Percentiles rank a stretch among this genome's conserved stretches.
Evolutionary conservation across 345 rosid species (phyloP).

Genomic region (Lepidium sativum): DNA sequence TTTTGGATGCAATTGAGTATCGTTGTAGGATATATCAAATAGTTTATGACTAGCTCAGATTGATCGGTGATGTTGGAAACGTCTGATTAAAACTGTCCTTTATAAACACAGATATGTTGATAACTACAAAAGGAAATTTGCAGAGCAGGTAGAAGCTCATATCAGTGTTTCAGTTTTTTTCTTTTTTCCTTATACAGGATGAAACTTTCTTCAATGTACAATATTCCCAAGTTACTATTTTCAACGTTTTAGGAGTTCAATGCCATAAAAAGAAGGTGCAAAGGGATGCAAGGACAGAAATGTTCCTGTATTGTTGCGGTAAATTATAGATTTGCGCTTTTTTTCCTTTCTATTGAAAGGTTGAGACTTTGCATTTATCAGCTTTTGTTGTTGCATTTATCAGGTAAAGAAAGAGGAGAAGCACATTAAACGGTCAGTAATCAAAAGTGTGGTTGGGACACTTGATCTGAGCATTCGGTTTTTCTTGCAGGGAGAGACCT

Average conservation of each 20-base stretch:
- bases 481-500: conserved; percentile 68
- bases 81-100: conserved; percentile 28
- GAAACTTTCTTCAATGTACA: not conserved
- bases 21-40: not conserved
- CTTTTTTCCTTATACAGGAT: not conserved
- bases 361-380: not conserved
- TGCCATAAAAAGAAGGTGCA: conserved; percentile 58
- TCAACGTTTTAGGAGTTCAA: conserved; percentile 52
- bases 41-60: not conserved
- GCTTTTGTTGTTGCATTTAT: not conserved
- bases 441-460: conserved; percentile 85
- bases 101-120: conserved; percentile 57
- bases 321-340: not conserved
- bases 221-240: not conserved
- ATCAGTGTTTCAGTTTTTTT: not conserved
- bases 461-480: conserved; percentile 64
- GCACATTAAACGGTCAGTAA: conserved; percentile 46
- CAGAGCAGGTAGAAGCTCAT: conserved; percentile 59
- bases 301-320: conserved; percentile 64
- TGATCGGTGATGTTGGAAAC: not conserved
- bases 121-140: conserved; percentile 73
- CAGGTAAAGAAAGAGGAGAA: conserved; percentile 66
- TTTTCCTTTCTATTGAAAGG: not conserved
- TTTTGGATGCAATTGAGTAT: not conserved
- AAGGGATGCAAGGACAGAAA: conserved; percentile 39